Evolutionary conservation across 352 stramenopile species (phyloP).

Genomic region (Ophiocytium majus): DNA sequence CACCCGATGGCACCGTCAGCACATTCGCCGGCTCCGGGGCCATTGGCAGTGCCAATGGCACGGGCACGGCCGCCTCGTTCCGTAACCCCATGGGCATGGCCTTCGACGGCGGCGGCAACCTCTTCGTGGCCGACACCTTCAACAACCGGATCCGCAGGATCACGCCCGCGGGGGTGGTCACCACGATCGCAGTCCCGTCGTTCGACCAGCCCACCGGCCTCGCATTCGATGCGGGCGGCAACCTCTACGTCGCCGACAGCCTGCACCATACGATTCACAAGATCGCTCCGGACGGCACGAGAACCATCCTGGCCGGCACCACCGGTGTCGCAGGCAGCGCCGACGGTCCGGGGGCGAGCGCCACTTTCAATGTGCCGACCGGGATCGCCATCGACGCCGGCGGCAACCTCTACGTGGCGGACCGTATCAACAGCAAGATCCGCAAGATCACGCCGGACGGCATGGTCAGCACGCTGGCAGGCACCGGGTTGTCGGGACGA

Average conservation of each 20-base stretch:
- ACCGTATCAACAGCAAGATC: conserved; percentile 91
- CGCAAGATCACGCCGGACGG: conserved; percentile 66
- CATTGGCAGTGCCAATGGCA: conserved; percentile 57
- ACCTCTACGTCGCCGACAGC: too few relatives aligned
- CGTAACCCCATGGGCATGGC: conserved; percentile 63
- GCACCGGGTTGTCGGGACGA: conserved; percentile 67
- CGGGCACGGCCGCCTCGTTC: conserved; percentile 60
- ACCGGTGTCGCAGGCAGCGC: conserved; percentile 81
- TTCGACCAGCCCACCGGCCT: too few relatives aligned
- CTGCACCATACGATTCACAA: too few relatives aligned
- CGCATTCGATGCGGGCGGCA: too few relatives aligned
- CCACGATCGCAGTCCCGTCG: too few relatives aligned
- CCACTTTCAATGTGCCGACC: conserved; percentile 84
- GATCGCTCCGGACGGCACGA: too few relatives aligned
- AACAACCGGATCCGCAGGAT: conserved; percentile 74
- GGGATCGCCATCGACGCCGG: conserved; percentile 67
- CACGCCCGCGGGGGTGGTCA: too few relatives aligned
- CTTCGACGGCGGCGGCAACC: conserved; percentile 60
- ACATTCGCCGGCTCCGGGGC: conserved; percentile 56
- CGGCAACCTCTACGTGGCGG: conserved; percentile 83
- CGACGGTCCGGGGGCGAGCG: conserved; percentile 72
- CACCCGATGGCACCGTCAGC: conserved; percentile 53
- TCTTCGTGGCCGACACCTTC: conserved; percentile 65
- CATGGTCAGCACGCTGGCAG: conserved; percentile 79
- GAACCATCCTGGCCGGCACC: too few relatives aligned